Evolutionary conservation across 140 eudicot species (phyloP).

Genomic region (Bidens hawaiensis): DNA sequence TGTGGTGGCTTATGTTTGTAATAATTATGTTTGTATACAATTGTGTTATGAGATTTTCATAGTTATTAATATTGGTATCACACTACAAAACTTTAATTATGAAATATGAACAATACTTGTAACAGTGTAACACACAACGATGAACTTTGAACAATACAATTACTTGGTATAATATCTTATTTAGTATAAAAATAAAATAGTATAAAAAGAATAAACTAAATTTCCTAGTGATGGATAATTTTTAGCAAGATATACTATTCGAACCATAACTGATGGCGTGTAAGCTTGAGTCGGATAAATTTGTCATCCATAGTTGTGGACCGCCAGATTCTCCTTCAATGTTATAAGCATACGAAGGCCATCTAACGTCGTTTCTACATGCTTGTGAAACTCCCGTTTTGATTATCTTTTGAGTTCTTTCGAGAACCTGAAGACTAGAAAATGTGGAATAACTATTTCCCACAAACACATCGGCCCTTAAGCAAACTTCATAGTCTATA

Average conservation of each 20-base stretch:
- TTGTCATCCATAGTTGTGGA: constrained; percentile 57
- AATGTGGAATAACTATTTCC: constrained; percentile 89
- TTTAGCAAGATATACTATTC: constrained; percentile 44
- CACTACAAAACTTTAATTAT: background rate
- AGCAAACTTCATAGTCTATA: constrained; percentile 76
- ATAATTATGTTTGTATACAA: background rate
- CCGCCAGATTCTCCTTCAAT: constrained; percentile 36
- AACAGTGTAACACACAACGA: background rate
- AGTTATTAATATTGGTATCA: background rate
- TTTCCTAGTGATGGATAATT: background rate
- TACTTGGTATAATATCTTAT: background rate
- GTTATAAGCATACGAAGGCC: constrained; percentile 94
- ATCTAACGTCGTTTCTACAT: constrained; percentile 36
- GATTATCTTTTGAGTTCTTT: constrained; percentile 60
- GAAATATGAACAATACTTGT: background rate
- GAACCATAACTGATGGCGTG: constrained; percentile 73
- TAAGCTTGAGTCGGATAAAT: constrained; percentile 52
- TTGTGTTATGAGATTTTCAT: too few relatives aligned
- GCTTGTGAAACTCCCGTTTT: constrained; percentile 23
- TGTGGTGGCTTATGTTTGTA: background rate
- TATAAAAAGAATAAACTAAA: background rate
- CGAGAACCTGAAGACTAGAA: constrained; percentile 79
- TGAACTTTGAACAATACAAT: background rate
- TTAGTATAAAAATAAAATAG: too few relatives aligned
- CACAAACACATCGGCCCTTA: constrained; percentile 59